phyloP scores from a whole-genome alignment of 2,329 filamentous ascomycete genomes.

The Dryadomyces quercivorus region DNA sequence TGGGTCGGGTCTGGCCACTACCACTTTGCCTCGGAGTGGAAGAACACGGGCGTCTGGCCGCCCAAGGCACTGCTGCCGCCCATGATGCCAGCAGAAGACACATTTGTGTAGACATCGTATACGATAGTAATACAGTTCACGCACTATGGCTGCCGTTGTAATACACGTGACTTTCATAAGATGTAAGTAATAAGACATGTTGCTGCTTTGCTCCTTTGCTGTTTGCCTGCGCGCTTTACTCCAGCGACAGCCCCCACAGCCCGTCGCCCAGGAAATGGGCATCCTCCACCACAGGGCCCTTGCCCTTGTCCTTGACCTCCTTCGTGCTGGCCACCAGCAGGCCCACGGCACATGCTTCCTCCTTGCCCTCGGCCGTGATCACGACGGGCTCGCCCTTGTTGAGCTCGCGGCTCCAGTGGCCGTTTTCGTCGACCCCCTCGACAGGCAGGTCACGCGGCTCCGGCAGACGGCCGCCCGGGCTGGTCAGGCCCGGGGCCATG shows the following conservation, averaged over 20 bases:
- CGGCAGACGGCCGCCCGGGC: constrained; percentile 68
- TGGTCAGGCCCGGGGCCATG: constrained; percentile 91
- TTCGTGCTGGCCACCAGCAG: constrained; percentile 72
- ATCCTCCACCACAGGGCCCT: constrained; percentile 87
- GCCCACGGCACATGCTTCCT: constrained; percentile 80
- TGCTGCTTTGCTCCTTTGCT: no score
- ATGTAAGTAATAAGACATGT: no score
- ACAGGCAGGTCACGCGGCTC: constrained; percentile 22
- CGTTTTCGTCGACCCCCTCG: constrained; percentile 37
- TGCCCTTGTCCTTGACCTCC: constrained; percentile 88
- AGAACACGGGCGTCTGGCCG: constrained; percentile 6
- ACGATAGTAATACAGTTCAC: not conserved
- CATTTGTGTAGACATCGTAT: not conserved
- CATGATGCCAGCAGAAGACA: not conserved
- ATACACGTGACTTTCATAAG: not conserved
- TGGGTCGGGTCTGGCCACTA: constrained; percentile 9
- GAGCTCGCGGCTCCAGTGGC: constrained; percentile 53
- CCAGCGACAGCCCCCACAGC: constrained; percentile 60
- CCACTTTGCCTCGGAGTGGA: constrained; percentile 3
- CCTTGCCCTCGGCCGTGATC: constrained; percentile 86
- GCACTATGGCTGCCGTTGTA: not conserved
- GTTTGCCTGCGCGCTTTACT: constrained; percentile 14
- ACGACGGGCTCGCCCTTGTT: constrained; percentile 75
- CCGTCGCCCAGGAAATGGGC: constrained; percentile 92
- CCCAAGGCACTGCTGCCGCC: constrained; percentile 2